Evolutionary conservation across 2,329 filamentous ascomycete genomes (phyloP), one percentile per base, ranked within the genome.

Genomic region (Pseudocercospora vitis): DNA sequence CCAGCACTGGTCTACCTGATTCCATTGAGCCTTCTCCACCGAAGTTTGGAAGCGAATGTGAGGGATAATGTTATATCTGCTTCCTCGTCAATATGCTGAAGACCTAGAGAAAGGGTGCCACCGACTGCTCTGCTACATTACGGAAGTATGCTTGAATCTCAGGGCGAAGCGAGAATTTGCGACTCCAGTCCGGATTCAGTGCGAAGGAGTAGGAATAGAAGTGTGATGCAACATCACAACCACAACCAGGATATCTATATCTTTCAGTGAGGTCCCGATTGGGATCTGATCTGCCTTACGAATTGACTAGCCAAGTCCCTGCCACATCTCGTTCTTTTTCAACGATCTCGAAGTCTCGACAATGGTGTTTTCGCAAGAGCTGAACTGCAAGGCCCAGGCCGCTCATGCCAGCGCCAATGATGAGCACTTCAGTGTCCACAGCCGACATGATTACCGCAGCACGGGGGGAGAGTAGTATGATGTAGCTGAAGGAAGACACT

Each of bases 361-460:
- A 63, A 2, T 70, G 68, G 50, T 70, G 72, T 42, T 72, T 63
- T 26, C 75, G 68, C 31, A 73, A 67, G 6, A 78, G 70, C 53
- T 76, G 74, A 16, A 78, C 68, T 9, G 75, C 76, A 48, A 78
- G 67, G n/a, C 72, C 74, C 12, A 78, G 57, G 26, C 76, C 76
- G 26, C 71, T 74, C 67, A 74, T 72, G 56, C 76, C 76, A n/a
- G 74, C 76, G n/a, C 76, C 77, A 32, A 78, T 76, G 39, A 79
- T 76, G 23, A 78, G 68, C 50, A 78, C 71, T 59, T 78, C 75
- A 2, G 71, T 73, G 57, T 76, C 73, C 48, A 72, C 64, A 26
- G 68, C 66, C 68, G 72, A 50, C 47, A 48, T 58, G 23, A 21
- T 35, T 5, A 6, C 6, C 1, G 23, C 33, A 12, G 7, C 24